Base-by-base conservation (phyloP, 2,329 filamentous ascomycete species). In the Diaporthe nobilis region DNA sequence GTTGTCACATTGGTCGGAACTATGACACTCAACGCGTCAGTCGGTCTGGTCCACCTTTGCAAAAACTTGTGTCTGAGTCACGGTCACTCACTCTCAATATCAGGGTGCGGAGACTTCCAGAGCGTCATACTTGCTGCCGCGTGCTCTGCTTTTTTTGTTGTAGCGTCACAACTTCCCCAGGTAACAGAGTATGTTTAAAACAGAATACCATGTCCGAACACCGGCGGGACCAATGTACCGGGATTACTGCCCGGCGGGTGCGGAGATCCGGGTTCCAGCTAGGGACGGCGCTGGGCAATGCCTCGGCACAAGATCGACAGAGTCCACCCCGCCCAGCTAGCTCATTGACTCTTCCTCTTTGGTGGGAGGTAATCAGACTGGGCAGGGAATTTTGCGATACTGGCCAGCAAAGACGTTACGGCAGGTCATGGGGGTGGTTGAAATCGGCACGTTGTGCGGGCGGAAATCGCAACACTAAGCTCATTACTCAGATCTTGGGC, bases 1-100 rank as follows among this genome's bases (percentile, higher is more conserved):
- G 72, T 67, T 17, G 76, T 77, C 10, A 73, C 61, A 39, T 71
- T 44, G n/a, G 49, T 73, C 17, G 76, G 73, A 20, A 76, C 75
- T 76, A 8, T 20, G 3, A 13, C 47, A 53, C 22, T 15, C 47
- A 22, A n/a, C 20, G 28, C 22, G 58, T 67, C 49, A 67, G 31
- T 73, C 25, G 25, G 49, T n/a, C 22, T 31, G 17, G 12, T 42
- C 39, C 37, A 25, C 2, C 10, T 25, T 8, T 15, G 17, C 20
- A 39, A 4, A 37, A 17, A 17, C 34, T 53, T 31, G 7, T 44
- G n/a, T n/a, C 17, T 37, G 42, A 28, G 42, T 17, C 13, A n/a
- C n/a, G 7, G 22, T 49, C 5, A 71, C 74, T 73, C 20, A 75
- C 74, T 75, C 13, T 75, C 31, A 25, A 75, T 28, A 6, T 75